Conservation (phyloP, 2,329 filamentous ascomycete genomes). For the Diaporthe sp. region DNA sequence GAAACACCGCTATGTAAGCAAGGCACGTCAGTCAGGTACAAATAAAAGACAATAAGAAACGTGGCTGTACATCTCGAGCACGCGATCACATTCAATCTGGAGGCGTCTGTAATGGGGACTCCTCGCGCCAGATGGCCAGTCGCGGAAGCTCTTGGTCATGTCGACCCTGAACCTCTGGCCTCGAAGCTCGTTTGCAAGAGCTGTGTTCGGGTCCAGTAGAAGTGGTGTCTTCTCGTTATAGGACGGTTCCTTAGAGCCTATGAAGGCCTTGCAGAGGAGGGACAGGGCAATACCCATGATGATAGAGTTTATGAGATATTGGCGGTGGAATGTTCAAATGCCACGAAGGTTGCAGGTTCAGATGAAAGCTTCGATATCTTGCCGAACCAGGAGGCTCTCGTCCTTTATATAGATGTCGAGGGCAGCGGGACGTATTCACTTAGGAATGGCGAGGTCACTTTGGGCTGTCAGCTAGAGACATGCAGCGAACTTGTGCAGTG, state of each 20-base stretch:
- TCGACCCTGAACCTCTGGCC: slow-evolving; percentile 36
- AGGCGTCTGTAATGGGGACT: slow-evolving; percentile 31
- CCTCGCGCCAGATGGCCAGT: slow-evolving; percentile 31
- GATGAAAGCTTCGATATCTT: background rate
- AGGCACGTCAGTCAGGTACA: background rate
- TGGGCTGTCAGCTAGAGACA: background rate
- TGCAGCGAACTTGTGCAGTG: slow-evolving; percentile 5
- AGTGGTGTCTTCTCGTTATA: background rate
- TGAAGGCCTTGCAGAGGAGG: background rate
- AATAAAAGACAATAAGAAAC: too few relatives aligned
- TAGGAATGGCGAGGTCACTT: background rate
- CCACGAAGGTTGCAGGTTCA: background rate
- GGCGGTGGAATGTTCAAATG: background rate
- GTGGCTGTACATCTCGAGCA: slow-evolving; percentile 29
- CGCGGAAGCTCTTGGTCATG: slow-evolving; percentile 37
- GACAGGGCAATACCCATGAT: slow-evolving; percentile 29
- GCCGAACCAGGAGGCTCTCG: background rate
- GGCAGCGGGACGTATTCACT: background rate
- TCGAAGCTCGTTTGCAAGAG: slow-evolving; percentile 35
- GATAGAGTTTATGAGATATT: background rate
- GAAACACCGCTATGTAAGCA: slow-evolving; percentile 45
- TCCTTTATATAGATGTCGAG: background rate
- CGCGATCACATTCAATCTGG: slow-evolving; percentile 20
- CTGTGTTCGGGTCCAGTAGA: slow-evolving; percentile 16
- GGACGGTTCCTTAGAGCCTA: background rate